Conservation (phyloP, 2,329 filamentous ascomycete species). For the Peltaster fructicola region DNA sequence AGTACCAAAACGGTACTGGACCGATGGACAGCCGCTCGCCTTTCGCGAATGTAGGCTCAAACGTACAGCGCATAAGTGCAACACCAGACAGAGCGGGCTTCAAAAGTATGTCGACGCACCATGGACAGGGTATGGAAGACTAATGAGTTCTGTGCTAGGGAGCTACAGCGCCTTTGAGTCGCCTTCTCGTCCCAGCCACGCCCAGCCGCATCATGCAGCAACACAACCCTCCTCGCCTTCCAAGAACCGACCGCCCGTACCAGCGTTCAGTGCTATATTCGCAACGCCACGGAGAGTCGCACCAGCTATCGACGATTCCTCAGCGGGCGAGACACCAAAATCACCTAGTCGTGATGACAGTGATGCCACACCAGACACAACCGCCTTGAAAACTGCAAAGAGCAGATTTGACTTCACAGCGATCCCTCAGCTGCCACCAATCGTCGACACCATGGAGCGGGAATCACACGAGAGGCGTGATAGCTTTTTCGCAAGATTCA, state of each 20-base stretch:
- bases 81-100: constrained; percentile 4
- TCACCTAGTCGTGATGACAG: constrained; percentile 25
- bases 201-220: too few species aligned
- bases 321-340: constrained; percentile 32
- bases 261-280: constrained; percentile 19
- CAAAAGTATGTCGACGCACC: constrained; percentile 17
- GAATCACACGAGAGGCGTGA: constrained; percentile 14
- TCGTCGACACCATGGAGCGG: too few species aligned
- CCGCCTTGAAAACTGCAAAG: constrained; percentile 10
- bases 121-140: neutral
- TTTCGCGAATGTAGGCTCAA: constrained; percentile 23
- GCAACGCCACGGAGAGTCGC: constrained; percentile 21
- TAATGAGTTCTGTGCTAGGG: constrained; percentile 7
- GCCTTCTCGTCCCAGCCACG: too few species aligned
- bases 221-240: constrained; percentile 17
- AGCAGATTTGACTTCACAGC: constrained; percentile 9
- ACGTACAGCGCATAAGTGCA: constrained; percentile 15
- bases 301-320: constrained; percentile 23
- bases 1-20: constrained; percentile 30
- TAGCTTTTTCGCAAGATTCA: constrained; percentile 14
- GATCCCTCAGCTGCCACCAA: too few species aligned
- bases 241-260: constrained; percentile 24
- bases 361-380: constrained; percentile 14
- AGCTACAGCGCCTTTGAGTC: constrained; percentile 23
- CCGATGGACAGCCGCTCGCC: constrained; percentile 30